Conservation (phyloP, 192 early-diverging fungal genomes). For the Linnemannia schmuckeri region DNA sequence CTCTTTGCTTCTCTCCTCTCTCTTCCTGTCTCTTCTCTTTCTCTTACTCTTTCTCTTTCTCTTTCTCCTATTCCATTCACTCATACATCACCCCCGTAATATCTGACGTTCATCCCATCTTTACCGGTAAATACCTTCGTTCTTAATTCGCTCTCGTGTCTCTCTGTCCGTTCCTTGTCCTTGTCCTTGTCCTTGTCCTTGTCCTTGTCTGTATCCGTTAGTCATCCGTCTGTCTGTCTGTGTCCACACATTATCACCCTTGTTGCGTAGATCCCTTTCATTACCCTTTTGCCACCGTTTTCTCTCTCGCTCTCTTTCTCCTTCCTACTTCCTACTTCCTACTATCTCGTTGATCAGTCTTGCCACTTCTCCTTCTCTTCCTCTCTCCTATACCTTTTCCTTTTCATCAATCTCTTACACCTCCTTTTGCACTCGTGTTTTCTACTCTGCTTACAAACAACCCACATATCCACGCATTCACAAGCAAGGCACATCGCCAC, state of each 20-base stretch:
- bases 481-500: not conserved
- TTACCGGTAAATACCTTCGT: not conserved
- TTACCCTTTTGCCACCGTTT: not conserved
- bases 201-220: not conserved
- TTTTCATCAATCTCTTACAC: too few species aligned
- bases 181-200: too few species aligned
- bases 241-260: not conserved
- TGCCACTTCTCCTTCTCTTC: not conserved
- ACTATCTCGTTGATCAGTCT: not conserved
- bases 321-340: not conserved
- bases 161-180: not conserved
- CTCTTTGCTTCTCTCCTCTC: not conserved
- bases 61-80: not conserved
- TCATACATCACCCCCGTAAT: not conserved
- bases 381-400: not conserved
- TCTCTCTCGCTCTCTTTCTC: not conserved
- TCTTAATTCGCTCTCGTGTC: not conserved
- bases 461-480: not conserved
- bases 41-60: not conserved
- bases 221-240: not conserved
- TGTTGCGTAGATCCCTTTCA: not conserved
- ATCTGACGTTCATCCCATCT: not conserved
- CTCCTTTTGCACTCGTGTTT: too few species aligned
- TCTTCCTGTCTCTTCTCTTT: not conserved
- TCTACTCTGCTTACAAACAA: too few species aligned